These are phyloP conservation scores for Ampelocalamus luodianensis DNA, from an alignment of 176 grass and related monocot species.

Conservation along the genomic window DNA sequence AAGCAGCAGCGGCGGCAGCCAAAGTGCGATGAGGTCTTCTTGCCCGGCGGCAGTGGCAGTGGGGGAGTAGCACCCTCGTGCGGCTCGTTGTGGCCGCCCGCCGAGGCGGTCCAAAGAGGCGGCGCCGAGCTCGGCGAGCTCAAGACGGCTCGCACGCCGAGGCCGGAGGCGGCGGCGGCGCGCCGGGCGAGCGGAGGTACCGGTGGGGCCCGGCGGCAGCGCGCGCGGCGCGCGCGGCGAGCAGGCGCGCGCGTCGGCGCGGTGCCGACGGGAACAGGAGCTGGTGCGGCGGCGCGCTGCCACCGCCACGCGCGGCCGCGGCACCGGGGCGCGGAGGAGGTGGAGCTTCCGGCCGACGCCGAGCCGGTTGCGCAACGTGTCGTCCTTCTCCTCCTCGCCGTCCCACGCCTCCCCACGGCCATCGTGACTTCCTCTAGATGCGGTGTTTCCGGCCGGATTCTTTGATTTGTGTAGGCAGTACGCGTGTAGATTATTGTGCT, in stretches of 20 bases:
- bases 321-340: slow-evolving; percentile 39
- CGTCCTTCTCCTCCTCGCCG: neutral
- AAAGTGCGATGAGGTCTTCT: neutral
- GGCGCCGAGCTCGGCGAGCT: too few relatives aligned
- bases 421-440: slow-evolving; percentile 1
- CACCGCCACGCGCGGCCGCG: slow-evolving; percentile 39
- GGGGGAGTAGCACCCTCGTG: neutral
- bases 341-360: slow-evolving; percentile 79
- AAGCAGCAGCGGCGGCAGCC: neutral
- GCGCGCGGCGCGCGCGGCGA: neutral
- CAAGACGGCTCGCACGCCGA: neutral
- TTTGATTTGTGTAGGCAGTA: neutral
- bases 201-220: slow-evolving; percentile 27
- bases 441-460: neutral
- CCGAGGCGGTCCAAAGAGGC: too few relatives aligned
- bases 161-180: neutral
- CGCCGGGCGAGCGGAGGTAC: neutral
- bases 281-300: slow-evolving; percentile 66
- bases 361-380: slow-evolving; percentile 67
- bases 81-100: neutral
- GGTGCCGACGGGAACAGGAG: slow-evolving; percentile 59
- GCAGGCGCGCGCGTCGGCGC: slow-evolving; percentile 21
- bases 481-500: neutral
- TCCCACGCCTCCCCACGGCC: slow-evolving; percentile 31
- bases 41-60: neutral